Base-by-base conservation (phyloP, 306 rosid genomes). In the Malus fusca region DNA sequence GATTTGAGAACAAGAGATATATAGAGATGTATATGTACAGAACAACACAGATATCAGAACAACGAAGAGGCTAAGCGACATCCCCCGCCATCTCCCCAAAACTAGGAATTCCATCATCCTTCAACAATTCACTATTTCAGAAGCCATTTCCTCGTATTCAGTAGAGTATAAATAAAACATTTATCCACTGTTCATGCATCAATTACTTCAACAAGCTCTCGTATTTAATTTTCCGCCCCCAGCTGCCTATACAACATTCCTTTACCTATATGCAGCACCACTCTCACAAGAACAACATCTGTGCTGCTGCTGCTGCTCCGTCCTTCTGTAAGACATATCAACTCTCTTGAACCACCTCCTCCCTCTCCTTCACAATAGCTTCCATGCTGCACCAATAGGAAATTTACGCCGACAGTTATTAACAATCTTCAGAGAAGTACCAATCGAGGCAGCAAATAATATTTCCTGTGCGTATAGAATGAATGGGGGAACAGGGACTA, bases 321-420 rank as follows among this genome's bases (percentile, higher is more conserved):
- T 67, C 78, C 74, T 43, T 51, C 13, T 4, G 28, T 43, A 23
- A 26, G 11, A 48, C 4, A 53, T 75, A 62, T 71, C 72, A 71
- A 62, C 75, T 30, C 56, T 53, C 2, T 22, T 35, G 23, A 37
- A 58, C 48, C 81, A 60, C 62, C 72, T 31, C 66, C 80, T 64
- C 68, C 66, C 78, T 64, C 66, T 73, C 19, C 70, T 76, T 86
- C 85, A 91, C 85, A 83, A 69, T 21, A 88, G 77, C 85, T 91
- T 87, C 97, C 98, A 93, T 3, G 86, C 98, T 91, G 89, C 85
- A 87, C 11, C 78, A 81, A 33, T 53, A 63, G 64, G 3, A 66
- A 56, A 19, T 68, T 48, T 21, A 60, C 12, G 9, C 19, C 10
- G 67, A 80, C n/a, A 43, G 30, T 26, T 22, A 59, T 6, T 40